Evolutionary conservation across 345 rosid genomes (phyloP).

Genomic region (Combretum micranthum): DNA sequence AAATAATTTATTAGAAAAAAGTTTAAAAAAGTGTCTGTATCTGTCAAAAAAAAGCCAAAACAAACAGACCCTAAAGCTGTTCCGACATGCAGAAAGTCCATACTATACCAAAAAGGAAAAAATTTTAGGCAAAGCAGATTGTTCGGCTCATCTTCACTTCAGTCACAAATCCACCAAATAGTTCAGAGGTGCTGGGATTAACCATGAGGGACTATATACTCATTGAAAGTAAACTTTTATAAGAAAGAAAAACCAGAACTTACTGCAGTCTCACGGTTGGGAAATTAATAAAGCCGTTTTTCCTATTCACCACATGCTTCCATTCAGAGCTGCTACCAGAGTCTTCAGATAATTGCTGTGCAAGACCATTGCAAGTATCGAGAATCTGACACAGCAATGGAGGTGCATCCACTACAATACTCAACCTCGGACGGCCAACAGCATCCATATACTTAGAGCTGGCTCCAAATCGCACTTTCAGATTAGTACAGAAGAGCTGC

Average conservation of each 20-base stretch:
- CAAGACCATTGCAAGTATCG: slow-evolving; percentile 51
- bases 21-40: no score
- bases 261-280: slow-evolving; percentile 71
- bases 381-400: slow-evolving; percentile 48
- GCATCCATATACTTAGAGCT: slow-evolving; percentile 39
- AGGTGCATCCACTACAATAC: slow-evolving; percentile 55
- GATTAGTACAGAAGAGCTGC: slow-evolving; percentile 46
- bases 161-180: no score
- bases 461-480: slow-evolving; percentile 63
- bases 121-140: no score
- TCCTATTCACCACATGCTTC: slow-evolving; percentile 42
- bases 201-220: not conserved
- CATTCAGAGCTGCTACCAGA: slow-evolving; percentile 61
- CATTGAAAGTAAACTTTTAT: not conserved
- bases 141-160: no score
- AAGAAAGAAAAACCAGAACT: slow-evolving; percentile 18
- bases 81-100: no score
- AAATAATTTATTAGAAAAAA: no score
- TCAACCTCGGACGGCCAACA: slow-evolving; percentile 55
- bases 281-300: slow-evolving; percentile 22
- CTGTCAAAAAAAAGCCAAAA: no score
- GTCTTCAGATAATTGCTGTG: slow-evolving; percentile 30
- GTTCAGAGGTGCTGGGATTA: no score
- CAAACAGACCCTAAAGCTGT: no score
- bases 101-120: no score